These are phyloP conservation scores for Emergomyces pasteurianus DNA, from an alignment of 2,329 filamentous ascomycete species.

Conservation along the genomic window DNA sequence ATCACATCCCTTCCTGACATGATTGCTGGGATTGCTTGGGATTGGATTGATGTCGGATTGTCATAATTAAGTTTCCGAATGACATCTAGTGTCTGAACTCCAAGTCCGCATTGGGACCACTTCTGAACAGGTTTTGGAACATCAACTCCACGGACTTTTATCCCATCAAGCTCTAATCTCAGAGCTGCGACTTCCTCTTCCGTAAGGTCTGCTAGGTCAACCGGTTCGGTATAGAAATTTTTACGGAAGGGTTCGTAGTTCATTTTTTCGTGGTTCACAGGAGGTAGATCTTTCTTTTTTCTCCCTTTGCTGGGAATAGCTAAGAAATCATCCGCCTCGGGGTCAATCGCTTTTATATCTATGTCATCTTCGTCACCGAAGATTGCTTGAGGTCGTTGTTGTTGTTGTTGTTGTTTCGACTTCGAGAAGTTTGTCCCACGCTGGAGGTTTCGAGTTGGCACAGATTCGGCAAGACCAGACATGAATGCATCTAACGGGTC, in stretches of 20 bases:
- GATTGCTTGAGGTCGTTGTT: slow-evolving; percentile 71
- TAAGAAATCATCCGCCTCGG: slow-evolving; percentile 52
- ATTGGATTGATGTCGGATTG: slow-evolving; percentile 83
- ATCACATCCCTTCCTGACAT: slow-evolving; percentile 96
- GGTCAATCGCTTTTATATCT: slow-evolving; percentile 48
- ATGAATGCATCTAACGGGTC: slow-evolving; percentile 98
- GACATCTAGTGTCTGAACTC: slow-evolving; percentile 74
- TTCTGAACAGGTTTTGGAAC: slow-evolving; percentile 90
- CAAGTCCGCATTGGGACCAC: slow-evolving; percentile 90
- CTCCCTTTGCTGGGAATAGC: slow-evolving; percentile 52
- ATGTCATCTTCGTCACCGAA: slow-evolving; percentile 76
- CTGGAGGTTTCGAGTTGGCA: slow-evolving; percentile 28
- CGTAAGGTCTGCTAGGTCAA: slow-evolving; percentile 69
- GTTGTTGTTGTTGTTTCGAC: slow-evolving; percentile 50
- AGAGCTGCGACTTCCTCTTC: slow-evolving; percentile 73
- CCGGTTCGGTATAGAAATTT: slow-evolving; percentile 87
- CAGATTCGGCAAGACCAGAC: slow-evolving; percentile 51
- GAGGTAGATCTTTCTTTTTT: slow-evolving; percentile 94
- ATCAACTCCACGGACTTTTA: slow-evolving; percentile 81
- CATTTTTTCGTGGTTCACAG: slow-evolving; percentile 74
- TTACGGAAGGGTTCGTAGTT: slow-evolving; percentile 79
- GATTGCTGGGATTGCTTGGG: slow-evolving; percentile 85
- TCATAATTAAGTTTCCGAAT: slow-evolving; percentile 73
- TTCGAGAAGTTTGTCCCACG: slow-evolving; percentile 25
- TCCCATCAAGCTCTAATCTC: slow-evolving; percentile 80